Conservation (phyloP, 2,329 filamentous ascomycete species). For the Aspergillus sp. region DNA sequence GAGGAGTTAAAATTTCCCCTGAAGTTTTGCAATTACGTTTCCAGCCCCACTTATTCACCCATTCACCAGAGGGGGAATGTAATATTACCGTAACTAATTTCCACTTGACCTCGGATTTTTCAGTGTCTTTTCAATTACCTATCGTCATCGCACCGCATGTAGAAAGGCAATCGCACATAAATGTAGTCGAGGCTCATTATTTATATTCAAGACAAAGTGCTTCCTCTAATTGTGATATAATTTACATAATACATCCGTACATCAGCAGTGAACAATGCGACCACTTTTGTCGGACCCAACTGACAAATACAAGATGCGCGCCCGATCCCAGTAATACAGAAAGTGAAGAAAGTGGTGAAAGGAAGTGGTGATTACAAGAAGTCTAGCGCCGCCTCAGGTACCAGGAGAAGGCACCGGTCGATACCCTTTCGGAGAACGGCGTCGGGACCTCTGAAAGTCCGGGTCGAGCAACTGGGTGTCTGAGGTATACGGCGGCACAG, state of each 20-base stretch:
- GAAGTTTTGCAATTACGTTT: slow-evolving; percentile 19
- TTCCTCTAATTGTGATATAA: slow-evolving; percentile 4
- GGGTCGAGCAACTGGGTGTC: slow-evolving; percentile 86
- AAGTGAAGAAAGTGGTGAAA: slow-evolving; percentile 24
- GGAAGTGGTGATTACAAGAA: slow-evolving; percentile 15
- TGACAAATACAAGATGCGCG: slow-evolving; percentile 21
- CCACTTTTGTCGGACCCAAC: slow-evolving; percentile 12
- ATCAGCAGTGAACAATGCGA: slow-evolving; percentile 5
- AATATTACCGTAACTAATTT: not conserved
- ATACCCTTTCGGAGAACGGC: slow-evolving; percentile 70
- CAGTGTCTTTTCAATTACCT: not conserved
- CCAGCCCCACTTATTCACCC: not conserved
- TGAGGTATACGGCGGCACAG: slow-evolving; percentile 90
- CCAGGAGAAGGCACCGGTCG: slow-evolving; percentile 88
- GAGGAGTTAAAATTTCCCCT: slow-evolving; percentile 10
- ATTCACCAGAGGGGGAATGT: not conserved
- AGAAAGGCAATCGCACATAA: not conserved
- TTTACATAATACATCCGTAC: slow-evolving; percentile 19
- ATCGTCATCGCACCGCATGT: not conserved
- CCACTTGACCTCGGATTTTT: not conserved
- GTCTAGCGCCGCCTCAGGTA: slow-evolving; percentile 77
- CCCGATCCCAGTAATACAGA: slow-evolving; percentile 39
- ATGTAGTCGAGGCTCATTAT: not conserved
- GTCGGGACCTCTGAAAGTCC: slow-evolving; percentile 81
- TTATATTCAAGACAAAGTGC: not conserved